These are phyloP conservation scores for Amborella trichopoda DNA, from an alignment of 164 flowering plant species.

Conservation along the genomic window DNA sequence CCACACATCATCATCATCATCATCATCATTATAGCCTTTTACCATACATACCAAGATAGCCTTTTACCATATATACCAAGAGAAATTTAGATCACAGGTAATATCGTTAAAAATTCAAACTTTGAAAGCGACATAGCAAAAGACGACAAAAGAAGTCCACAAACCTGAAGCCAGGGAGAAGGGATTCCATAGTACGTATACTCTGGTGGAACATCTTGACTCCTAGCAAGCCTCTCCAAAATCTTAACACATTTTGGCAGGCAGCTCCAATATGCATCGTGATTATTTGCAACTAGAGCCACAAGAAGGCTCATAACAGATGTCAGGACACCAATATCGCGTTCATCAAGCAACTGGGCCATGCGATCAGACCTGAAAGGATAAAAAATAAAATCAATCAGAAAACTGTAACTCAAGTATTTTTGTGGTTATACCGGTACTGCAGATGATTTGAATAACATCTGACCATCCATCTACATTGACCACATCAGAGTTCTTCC, in stretches of 20 bases:
- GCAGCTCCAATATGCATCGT: conserved; percentile 92
- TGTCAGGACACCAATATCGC: conserved; percentile 95
- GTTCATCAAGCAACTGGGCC: conserved; percentile 97
- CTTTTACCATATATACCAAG: too few relatives aligned
- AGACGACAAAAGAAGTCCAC: conserved; percentile 7
- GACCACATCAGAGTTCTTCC: conserved; percentile 98
- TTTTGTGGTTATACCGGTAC: neutral
- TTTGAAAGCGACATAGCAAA: too few relatives aligned
- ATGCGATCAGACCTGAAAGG: conserved; percentile 89
- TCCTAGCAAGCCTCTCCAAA: conserved; percentile 91
- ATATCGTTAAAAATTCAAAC: too few relatives aligned
- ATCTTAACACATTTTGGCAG: conserved; percentile 94
- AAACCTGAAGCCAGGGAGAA: conserved; percentile 99
- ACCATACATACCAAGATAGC: too few relatives aligned
- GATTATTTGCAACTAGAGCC: conserved; percentile 83
- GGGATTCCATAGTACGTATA: conserved; percentile 98
- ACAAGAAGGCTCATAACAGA: conserved; percentile 99
- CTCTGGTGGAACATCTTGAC: conserved; percentile 94
- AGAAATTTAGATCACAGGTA: too few relatives aligned
- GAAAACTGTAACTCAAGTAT: neutral
- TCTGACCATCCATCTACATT: conserved; percentile 95
- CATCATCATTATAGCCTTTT: too few relatives aligned
- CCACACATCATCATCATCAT: too few relatives aligned
- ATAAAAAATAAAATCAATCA: conserved; percentile 4
- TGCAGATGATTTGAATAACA: neutral